Conservation (phyloP, 805 yeast genomes). For the Zygosaccharomyces rouxii region DNA sequence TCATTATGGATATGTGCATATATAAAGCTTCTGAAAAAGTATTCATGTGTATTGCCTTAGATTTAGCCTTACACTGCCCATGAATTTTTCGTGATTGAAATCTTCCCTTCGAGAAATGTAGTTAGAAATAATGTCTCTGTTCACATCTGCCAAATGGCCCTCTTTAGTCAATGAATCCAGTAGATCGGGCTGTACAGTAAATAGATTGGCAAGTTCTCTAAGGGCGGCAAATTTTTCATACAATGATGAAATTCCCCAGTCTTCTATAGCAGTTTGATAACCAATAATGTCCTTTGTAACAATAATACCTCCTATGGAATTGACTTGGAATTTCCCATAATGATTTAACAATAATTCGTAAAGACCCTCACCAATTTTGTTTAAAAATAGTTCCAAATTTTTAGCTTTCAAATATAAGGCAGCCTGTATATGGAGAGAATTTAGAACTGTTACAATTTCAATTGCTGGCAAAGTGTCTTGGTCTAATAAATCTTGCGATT, state of each 20-base stretch:
- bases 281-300: conserved; percentile 78
- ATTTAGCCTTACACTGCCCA: conserved; percentile 25
- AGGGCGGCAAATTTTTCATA: conserved; percentile 63
- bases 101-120: conserved; percentile 69
- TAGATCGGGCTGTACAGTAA: conserved; percentile 78
- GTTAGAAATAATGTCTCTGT: conserved; percentile 56
- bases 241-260: conserved; percentile 60
- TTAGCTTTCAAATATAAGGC: conserved; percentile 38
- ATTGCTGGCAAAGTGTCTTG: conserved; percentile 72
- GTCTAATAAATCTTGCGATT: conserved; percentile 42
- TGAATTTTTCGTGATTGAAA: conserved; percentile 44
- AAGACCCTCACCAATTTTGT: conserved; percentile 54
- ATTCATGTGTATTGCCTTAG: conserved; percentile 15
- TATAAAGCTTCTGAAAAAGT: neutral
- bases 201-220: conserved; percentile 78
- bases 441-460: conserved; percentile 51
- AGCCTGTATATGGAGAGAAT: conserved; percentile 32
- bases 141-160: conserved; percentile 67
- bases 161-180: conserved; percentile 74
- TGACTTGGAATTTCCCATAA: conserved; percentile 69
- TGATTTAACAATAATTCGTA: conserved; percentile 62
- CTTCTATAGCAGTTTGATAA: conserved; percentile 63
- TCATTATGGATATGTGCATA: neutral
- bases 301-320: conserved; percentile 75
- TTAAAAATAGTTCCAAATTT: conserved; percentile 49